Percentiles rank a stretch among this genome's conserved stretches.
These are phyloP conservation scores for Oehlia diaphana DNA, from an alignment of 192 early-diverging fungal species.

Conservation along the genomic window DNA sequence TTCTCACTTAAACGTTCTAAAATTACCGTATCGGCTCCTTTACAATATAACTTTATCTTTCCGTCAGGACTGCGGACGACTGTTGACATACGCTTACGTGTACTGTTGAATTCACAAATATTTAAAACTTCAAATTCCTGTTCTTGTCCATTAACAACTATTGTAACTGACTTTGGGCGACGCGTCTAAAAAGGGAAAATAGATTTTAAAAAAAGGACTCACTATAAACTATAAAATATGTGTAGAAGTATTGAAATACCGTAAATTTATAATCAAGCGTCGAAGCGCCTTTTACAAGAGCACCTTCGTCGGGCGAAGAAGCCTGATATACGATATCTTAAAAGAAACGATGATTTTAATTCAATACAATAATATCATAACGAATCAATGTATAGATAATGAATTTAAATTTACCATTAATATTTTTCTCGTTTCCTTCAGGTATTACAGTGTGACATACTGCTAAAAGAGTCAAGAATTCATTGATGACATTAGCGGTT, in stretches of 20 bases:
- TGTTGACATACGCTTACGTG: slow-evolving; percentile 97
- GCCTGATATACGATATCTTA: slow-evolving; percentile 88
- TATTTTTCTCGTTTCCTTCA: slow-evolving; percentile 57
- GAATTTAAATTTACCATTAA: slow-evolving; percentile 30
- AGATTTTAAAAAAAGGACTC: not conserved
- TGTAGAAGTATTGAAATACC: slow-evolving; percentile 20
- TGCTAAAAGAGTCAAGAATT: slow-evolving; percentile 88
- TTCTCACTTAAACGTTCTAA: slow-evolving; percentile 79
- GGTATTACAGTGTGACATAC: slow-evolving; percentile 99
- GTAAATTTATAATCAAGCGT: slow-evolving; percentile 66
- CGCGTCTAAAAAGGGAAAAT: slow-evolving; percentile 41
- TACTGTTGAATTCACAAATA: slow-evolving; percentile 98
- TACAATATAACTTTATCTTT: slow-evolving; percentile 87
- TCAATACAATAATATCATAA: not conserved
- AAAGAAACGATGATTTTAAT: not conserved
- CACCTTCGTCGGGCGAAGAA: slow-evolving; percentile 95
- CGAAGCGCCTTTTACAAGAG: slow-evolving; percentile 80
- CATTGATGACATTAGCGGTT: slow-evolving; percentile 69
- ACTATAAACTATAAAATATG: not conserved
- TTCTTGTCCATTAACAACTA: slow-evolving; percentile 43
- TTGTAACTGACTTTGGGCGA: slow-evolving; percentile 58
- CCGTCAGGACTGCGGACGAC: slow-evolving; percentile 87
- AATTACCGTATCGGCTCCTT: slow-evolving; percentile 98
- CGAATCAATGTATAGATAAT: not conserved
- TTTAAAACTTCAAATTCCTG: slow-evolving; percentile 89